Conservation (phyloP, 371 early-diverging fungal genomes). For the Chytridiales sp. region DNA sequence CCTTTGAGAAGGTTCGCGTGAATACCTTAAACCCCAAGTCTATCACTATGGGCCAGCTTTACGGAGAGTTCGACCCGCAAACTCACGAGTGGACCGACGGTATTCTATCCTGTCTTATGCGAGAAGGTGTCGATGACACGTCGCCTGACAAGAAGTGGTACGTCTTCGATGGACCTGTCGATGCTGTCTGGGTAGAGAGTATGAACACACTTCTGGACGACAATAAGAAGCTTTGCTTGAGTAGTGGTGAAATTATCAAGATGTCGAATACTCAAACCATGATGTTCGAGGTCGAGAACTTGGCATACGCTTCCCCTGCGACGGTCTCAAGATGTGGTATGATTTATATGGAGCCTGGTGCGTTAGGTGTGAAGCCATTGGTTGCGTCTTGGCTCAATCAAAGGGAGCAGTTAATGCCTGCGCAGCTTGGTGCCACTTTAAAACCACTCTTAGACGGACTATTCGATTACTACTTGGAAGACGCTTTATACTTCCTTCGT, state of each 20-base stretch:
- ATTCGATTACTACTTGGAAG: conserved; percentile 43
- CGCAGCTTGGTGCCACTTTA: conserved; percentile 27
- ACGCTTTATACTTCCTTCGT: conserved; percentile 45
- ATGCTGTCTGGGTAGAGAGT: conserved; percentile 68
- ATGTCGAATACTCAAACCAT: conserved; percentile 56
- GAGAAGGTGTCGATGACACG: conserved; percentile 55
- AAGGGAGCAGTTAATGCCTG: conserved; percentile 30
- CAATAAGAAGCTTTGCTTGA: conserved; percentile 65
- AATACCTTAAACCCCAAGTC: conserved; percentile 59
- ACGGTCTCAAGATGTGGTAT: conserved; percentile 64
- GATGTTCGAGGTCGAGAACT: conserved; percentile 62
- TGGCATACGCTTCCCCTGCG: conserved; percentile 62
- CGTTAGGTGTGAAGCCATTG: conserved; percentile 52
- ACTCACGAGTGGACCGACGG: conserved; percentile 67
- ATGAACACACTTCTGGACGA: conserved; percentile 69
- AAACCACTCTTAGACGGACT: conserved; percentile 27
- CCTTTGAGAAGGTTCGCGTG: conserved; percentile 50
- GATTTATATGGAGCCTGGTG: conserved; percentile 66
- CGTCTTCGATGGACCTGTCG: conserved; percentile 67
- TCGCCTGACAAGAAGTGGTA: conserved; percentile 61
- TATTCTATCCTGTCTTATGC: conserved; percentile 54
- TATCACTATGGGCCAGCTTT: conserved; percentile 68
- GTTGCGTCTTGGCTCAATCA: conserved; percentile 47
- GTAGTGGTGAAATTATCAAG: conserved; percentile 65
- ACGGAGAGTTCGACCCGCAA: conserved; percentile 63